Evolutionary conservation across 805 yeast genomes (phyloP).

Genomic region (Torulaspora indica): DNA sequence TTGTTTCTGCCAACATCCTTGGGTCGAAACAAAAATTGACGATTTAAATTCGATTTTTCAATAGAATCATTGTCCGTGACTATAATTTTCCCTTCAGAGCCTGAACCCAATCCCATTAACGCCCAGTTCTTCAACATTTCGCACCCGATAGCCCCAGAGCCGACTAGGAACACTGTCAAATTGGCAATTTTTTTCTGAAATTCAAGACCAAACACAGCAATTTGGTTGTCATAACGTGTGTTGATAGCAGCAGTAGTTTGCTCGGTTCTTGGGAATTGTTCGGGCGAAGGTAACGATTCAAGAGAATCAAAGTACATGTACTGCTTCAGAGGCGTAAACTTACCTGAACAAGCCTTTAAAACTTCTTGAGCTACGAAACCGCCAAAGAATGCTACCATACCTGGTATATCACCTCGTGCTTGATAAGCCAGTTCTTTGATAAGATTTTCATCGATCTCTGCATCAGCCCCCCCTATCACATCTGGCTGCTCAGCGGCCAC

Average conservation of each 20-base stretch:
- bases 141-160: slow-evolving; percentile 98
- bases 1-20: slow-evolving; percentile 89
- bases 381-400: slow-evolving; percentile 83
- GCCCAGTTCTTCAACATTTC: slow-evolving; percentile 99
- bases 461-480: slow-evolving; percentile 51
- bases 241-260: slow-evolving; percentile 70
- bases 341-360: slow-evolving; percentile 89
- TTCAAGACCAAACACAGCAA: slow-evolving; percentile 84
- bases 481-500: slow-evolving; percentile 50
- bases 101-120: slow-evolving; percentile 89
- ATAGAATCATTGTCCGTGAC: slow-evolving; percentile 94
- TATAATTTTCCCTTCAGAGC: slow-evolving; percentile 75
- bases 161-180: slow-evolving; percentile 82
- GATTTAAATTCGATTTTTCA: slow-evolving; percentile 91
- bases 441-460: slow-evolving; percentile 55
- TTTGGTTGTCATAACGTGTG: slow-evolving; percentile 89
- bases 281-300: slow-evolving; percentile 73
- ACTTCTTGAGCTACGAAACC: slow-evolving; percentile 97
- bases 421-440: slow-evolving; percentile 74
- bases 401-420: slow-evolving; percentile 89
- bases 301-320: slow-evolving; percentile 90
- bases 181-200: slow-evolving; percentile 72
- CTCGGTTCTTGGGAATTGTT: slow-evolving; percentile 56
- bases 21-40: slow-evolving; percentile 93
- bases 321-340: slow-evolving; percentile 90